Evolutionary conservation across 345 rosid genomes (phyloP), one percentile per base, ranked within the genome.

Genomic region (Melastoma malabathricum): DNA sequence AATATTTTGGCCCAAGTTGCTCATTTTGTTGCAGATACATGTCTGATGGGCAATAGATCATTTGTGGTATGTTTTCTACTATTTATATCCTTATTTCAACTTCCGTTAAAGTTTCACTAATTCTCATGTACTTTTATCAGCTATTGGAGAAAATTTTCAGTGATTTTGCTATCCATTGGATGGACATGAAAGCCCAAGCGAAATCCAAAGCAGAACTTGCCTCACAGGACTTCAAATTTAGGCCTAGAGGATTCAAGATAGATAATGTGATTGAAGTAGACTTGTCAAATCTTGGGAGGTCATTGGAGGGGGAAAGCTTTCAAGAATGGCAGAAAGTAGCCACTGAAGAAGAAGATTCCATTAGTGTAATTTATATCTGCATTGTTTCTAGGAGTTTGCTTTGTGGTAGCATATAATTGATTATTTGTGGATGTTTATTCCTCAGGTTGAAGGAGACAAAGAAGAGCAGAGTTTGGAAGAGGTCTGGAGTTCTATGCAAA

Each of bases 281-380:
- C 66, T 68, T 80, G 52, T 77, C 83, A 43, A 71, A 77, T 43
- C 76, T 83, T 54, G 68, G 75, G 43, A 64, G 70, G 73, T 72
- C 67, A 45, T 69, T 81, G 60, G 58, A 77, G 43, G 68, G 61
- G 56, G 89, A 86, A 50, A 82, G 71, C 65, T 82, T 73, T 56
- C 50, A 56, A 43, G 96, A 89, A 57, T 87, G 94, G 94, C 76
- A 80, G 59, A 82, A 82, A 61, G 71, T 83, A 58, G 66, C 81
- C 50, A 68, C 75, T 50, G 85, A 78, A 64, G 87, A 78, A 68
- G 92, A 75, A 65, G 44, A 43, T 52, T 57, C 63, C 52, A 79
- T 63, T 48, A 56, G 47, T 82, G 98, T 83, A 61, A 70, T 52
- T 50, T 59, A 55, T 67, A 55, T 52, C 3, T 50, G 50, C 18